A percentile compares a stretch with the other conserved stretches of the same genome.
Conservation (phyloP, 2,329 filamentous ascomycete species). For the Aureobasidium sp. region DNA sequence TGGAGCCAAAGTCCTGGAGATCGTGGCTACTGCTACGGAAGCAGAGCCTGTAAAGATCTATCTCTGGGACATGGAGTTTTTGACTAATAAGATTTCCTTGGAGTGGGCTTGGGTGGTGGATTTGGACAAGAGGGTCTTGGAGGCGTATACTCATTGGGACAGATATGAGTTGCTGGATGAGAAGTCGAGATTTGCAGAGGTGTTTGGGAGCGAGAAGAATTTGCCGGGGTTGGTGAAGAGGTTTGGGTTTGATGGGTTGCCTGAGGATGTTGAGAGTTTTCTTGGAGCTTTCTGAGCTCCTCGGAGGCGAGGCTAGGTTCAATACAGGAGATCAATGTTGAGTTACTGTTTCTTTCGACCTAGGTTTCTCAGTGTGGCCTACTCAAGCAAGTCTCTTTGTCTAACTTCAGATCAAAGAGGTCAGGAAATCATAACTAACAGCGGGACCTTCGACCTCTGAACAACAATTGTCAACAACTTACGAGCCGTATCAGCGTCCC, state of each 20-base stretch:
- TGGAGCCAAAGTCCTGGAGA: background rate
- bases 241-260: background rate
- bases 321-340: too few species aligned
- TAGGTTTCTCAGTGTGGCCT: too few species aligned
- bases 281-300: background rate
- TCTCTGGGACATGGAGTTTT: slow-evolving; percentile 18
- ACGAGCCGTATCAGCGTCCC: too few species aligned
- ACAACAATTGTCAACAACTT: too few species aligned
- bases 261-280: background rate
- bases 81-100: slow-evolving; percentile 18
- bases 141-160: slow-evolving; percentile 7
- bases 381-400: too few species aligned
- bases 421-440: too few species aligned
- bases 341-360: too few species aligned
- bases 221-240: background rate
- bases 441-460: too few species aligned
- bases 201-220: background rate
- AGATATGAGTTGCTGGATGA: background rate
- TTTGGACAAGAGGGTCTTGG: slow-evolving; percentile 17
- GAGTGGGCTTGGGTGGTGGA: slow-evolving; percentile 24
- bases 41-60: background rate
- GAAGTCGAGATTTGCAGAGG: background rate
- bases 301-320: too few species aligned
- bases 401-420: too few species aligned
- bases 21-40: background rate